A percentile compares a stretch with the other conserved stretches of the same genome.
These are phyloP conservation scores for Naegleria lovaniensis DNA, from an alignment of 208 protist species.

Conservation along the genomic window DNA sequence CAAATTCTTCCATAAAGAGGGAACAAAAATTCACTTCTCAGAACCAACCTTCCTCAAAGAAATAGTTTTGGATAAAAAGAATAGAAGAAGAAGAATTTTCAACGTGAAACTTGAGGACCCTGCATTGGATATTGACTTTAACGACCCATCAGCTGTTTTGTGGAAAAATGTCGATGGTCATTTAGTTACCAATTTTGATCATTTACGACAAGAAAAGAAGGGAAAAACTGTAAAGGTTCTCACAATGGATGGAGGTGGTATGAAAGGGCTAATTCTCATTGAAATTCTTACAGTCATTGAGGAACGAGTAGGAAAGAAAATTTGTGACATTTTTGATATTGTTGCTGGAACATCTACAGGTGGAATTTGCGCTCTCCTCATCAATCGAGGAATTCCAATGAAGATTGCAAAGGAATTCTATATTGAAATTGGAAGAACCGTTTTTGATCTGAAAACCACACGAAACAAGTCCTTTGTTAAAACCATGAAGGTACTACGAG, in stretches of 20 bases:
- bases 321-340: not conserved
- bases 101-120: not conserved
- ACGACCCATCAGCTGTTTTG: not conserved
- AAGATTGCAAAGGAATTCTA: not conserved
- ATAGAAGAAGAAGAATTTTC: not conserved
- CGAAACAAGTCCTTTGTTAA: not conserved
- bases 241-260: conserved; percentile 34
- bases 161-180: not conserved
- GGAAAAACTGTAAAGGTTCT: conserved; percentile 19
- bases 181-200: not conserved
- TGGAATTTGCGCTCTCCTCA: not conserved
- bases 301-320: not conserved
- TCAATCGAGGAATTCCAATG: not conserved
- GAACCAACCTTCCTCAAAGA: not conserved
- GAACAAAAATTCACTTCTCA: not conserved
- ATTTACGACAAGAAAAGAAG: not conserved
- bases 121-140: not conserved
- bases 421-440: not conserved
- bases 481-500: not conserved
- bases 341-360: not conserved
- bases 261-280: conserved; percentile 29
- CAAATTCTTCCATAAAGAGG: not conserved
- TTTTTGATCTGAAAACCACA: not conserved
- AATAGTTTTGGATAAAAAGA: not conserved
- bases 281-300: conserved; percentile 22